A percentile compares a stretch with the other conserved stretches of the same genome.
These are phyloP conservation scores for Ascoidea asiatica DNA, from an alignment of 805 yeast species.

Conservation along the genomic window DNA sequence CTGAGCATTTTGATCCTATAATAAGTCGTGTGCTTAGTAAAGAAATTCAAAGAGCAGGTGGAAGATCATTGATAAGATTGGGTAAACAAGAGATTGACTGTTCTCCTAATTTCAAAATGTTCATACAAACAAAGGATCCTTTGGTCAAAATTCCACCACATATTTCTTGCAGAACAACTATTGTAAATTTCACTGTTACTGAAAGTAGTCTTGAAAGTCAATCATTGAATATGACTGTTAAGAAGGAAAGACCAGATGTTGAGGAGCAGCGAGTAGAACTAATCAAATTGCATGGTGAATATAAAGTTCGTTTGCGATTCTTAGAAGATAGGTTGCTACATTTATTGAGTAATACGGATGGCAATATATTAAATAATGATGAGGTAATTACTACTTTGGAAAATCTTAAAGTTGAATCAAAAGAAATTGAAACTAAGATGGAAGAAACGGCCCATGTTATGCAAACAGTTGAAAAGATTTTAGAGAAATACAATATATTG, in stretches of 20 bases:
- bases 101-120: constrained; percentile 47
- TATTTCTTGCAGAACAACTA: constrained; percentile 45
- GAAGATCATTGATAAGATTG: constrained; percentile 45
- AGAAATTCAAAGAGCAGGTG: constrained; percentile 56
- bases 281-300: constrained; percentile 43
- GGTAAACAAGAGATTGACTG: constrained; percentile 57
- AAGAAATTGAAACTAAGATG: constrained; percentile 37
- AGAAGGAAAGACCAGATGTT: constrained; percentile 49
- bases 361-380: constrained; percentile 58
- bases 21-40: constrained; percentile 45
- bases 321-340: constrained; percentile 49
- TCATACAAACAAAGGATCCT: constrained; percentile 48
- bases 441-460: constrained; percentile 41
- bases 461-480: constrained; percentile 33
- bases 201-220: constrained; percentile 50
- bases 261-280: constrained; percentile 43
- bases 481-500: constrained; percentile 34
- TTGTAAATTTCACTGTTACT: constrained; percentile 66
- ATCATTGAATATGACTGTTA: constrained; percentile 42
- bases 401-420: constrained; percentile 48
- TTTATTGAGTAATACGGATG: constrained; percentile 41
- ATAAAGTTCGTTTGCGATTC: constrained; percentile 33
- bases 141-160: constrained; percentile 32
- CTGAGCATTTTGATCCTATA: constrained; percentile 70
- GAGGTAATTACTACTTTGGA: constrained; percentile 47